These are phyloP conservation scores for Erucastrum elatum DNA, from an alignment of 345 rosid species.

Conservation along the genomic window DNA sequence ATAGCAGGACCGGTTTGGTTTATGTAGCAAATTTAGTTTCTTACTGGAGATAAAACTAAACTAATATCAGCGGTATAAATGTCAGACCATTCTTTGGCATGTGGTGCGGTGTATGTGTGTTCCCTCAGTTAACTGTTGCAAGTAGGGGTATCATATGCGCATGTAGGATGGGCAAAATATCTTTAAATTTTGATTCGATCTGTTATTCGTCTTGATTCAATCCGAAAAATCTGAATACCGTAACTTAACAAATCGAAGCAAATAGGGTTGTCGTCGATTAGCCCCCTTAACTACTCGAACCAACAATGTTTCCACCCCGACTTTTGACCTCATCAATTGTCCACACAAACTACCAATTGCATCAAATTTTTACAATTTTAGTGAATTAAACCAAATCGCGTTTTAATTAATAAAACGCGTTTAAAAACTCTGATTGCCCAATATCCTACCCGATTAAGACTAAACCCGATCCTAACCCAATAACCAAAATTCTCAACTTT, in stretches of 20 bases:
- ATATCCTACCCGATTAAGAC: background rate
- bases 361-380: background rate
- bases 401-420: background rate
- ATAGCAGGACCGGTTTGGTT: background rate
- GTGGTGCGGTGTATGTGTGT: background rate
- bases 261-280: no score
- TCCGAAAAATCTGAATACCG: no score
- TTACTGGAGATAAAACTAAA: background rate
- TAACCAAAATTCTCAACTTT: background rate
- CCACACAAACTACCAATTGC: background rate
- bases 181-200: no score
- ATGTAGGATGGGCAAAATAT: no score
- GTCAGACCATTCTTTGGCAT: background rate
- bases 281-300: background rate
- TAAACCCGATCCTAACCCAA: background rate
- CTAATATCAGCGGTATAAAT: background rate
- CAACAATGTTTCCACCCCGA: background rate
- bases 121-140: background rate
- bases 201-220: no score
- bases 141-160: background rate
- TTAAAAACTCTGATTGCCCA: background rate
- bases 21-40: background rate
- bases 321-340: background rate
- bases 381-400: background rate
- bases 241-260: no score